phyloP scores from a whole-genome alignment of 2,329 filamentous ascomycete genomes.

The Trichoderma brevicompactum region DNA sequence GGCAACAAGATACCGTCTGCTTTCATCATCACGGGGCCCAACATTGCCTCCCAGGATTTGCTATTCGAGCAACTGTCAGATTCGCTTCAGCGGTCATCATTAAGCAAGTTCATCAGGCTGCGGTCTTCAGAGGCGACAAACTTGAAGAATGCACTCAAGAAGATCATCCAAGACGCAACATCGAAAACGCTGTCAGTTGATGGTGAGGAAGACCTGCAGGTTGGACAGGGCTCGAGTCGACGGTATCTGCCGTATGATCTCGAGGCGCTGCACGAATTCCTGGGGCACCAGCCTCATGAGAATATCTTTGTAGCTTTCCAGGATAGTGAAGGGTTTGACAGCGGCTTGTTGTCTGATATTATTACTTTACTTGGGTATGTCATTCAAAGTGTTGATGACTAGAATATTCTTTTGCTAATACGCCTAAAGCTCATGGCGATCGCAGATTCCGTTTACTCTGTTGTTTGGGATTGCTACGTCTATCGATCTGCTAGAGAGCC shows the following conservation, averaged over 20 bases:
- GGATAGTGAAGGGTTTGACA: slow-evolving; percentile 83
- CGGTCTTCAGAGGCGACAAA: slow-evolving; percentile 74
- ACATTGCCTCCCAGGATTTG: slow-evolving; percentile 73
- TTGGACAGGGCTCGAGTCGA: slow-evolving; percentile 55
- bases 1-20: slow-evolving; percentile 65
- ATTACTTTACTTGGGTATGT: slow-evolving; percentile 69
- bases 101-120: slow-evolving; percentile 66
- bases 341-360: slow-evolving; percentile 70
- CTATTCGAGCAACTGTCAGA: slow-evolving; percentile 73
- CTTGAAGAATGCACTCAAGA: slow-evolving; percentile 72
- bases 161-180: slow-evolving; percentile 70
- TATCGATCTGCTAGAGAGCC: slow-evolving; percentile 76
- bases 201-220: slow-evolving; percentile 60
- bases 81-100: slow-evolving; percentile 51
- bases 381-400: neutral
- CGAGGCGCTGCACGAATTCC: slow-evolving; percentile 67
- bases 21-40: slow-evolving; percentile 77
- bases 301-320: slow-evolving; percentile 75
- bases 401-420: slow-evolving; percentile 38
- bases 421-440: slow-evolving; percentile 62
- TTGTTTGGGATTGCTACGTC: slow-evolving; percentile 83
- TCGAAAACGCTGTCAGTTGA: slow-evolving; percentile 53
- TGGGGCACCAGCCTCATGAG: slow-evolving; percentile 55
- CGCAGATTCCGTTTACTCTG: slow-evolving; percentile 76
- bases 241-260: slow-evolving; percentile 79